A percentile compares a stretch with the other conserved stretches of the same genome.
phyloP scores from a whole-genome alignment of 2,329 filamentous ascomycete species.

The Fusarium xylarioides region DNA sequence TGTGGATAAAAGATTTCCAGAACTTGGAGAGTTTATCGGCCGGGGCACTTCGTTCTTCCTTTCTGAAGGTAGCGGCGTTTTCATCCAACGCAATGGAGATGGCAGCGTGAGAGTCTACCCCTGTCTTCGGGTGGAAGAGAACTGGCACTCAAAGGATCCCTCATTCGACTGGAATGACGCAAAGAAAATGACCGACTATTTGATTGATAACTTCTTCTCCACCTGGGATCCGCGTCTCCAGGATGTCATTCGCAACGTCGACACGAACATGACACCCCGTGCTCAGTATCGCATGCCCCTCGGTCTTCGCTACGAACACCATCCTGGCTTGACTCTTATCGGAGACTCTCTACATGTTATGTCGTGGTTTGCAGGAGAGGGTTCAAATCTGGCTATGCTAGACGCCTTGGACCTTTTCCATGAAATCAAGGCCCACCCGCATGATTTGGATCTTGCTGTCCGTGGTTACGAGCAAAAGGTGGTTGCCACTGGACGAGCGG shows the following conservation, averaged over 20 bases:
- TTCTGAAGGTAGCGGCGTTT: not conserved
- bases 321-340: accelerated
- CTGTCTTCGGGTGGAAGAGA: not conserved
- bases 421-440: not conserved
- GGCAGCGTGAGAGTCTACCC: not conserved
- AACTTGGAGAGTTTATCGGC: not conserved
- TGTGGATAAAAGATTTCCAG: not conserved
- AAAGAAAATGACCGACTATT: not conserved
- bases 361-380: not conserved
- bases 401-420: not conserved
- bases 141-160: not conserved
- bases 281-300: not conserved
- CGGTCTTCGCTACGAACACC: accelerated
- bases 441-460: not conserved
- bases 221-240: not conserved
- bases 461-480: not conserved
- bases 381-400: not conserved
- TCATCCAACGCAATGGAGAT: not conserved
- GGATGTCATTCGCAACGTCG: not conserved
- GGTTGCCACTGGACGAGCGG: not conserved
- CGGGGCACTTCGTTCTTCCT: not conserved
- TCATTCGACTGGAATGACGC: not conserved
- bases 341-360: not conserved
- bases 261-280: not conserved
- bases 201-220: not conserved